phyloP scores from a whole-genome alignment of 768 basidiomycete genomes.

The Cytidiella melzeri region DNA sequence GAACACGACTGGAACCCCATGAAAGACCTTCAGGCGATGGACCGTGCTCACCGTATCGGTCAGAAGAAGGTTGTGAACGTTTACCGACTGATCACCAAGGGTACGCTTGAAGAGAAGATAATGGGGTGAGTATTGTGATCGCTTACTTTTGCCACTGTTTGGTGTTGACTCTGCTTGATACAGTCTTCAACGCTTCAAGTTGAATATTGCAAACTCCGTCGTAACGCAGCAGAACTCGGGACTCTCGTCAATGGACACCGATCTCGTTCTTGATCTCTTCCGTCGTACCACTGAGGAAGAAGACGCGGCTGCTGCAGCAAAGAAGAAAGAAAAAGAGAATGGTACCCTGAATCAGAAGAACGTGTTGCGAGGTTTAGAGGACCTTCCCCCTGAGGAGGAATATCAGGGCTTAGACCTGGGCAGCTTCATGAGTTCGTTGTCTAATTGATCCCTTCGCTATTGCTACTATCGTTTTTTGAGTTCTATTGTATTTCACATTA shows the following conservation, averaged over 20 bases:
- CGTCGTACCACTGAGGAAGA: constrained; percentile 67
- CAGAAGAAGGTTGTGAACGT: constrained; percentile 99
- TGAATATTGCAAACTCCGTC: constrained; percentile 95
- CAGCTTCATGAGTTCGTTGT: constrained; percentile 83
- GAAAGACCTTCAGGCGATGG: constrained; percentile 99
- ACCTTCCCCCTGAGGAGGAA: constrained; percentile 88
- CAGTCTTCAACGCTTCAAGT: constrained; percentile 96
- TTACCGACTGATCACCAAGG: constrained; percentile 94
- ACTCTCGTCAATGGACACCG: constrained; percentile 92
- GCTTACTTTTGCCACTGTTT: constrained; percentile 7
- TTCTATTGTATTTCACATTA: constrained; percentile 1
- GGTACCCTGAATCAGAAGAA: constrained; percentile 73
- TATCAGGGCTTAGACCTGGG: constrained; percentile 84
- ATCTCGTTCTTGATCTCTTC: constrained; percentile 94
- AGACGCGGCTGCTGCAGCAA: constrained; percentile 59
- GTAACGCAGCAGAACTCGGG: constrained; percentile 97
- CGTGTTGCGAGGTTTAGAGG: constrained; percentile 83
- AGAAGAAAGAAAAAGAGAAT: constrained; percentile 48
- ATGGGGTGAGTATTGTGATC: constrained; percentile 72
- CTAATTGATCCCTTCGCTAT: constrained; percentile 31
- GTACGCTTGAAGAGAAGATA: constrained; percentile 97
- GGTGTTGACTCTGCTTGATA: too few species aligned
- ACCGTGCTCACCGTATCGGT: constrained; percentile 94
- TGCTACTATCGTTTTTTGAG: constrained; percentile 1
- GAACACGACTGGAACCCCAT: constrained; percentile 99